Conservation (phyloP, 2,329 filamentous ascomycete genomes). For the Periconia digitata region DNA sequence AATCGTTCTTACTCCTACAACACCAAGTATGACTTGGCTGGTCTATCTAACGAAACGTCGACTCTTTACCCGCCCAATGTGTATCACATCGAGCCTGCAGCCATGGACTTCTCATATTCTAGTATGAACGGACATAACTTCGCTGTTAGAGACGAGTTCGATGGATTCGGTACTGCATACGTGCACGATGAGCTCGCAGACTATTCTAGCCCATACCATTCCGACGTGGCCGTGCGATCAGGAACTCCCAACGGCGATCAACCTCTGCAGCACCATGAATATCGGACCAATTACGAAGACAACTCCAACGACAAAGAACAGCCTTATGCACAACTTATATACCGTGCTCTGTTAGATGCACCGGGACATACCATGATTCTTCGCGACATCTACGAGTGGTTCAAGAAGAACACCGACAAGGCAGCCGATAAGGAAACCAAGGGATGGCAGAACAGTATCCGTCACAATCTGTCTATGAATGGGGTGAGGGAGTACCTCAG, state of each 20-base stretch:
- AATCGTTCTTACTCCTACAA: conserved; percentile 29
- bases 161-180: conserved; percentile 16
- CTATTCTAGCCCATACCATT: conserved; percentile 25
- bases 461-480: conserved; percentile 97
- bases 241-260: conserved; percentile 24
- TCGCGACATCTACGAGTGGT: conserved; percentile 90
- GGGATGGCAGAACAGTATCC: conserved; percentile 94
- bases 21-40: conserved; percentile 13
- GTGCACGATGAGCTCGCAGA: conserved; percentile 17
- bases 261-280: conserved; percentile 9
- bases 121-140: conserved; percentile 17
- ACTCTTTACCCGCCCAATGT: conserved; percentile 34
- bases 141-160: conserved; percentile 30
- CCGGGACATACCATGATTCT: conserved; percentile 72
- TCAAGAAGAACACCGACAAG: conserved; percentile 78
- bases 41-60: conserved; percentile 15
- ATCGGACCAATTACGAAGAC: conserved; percentile 18
- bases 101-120: conserved; percentile 21
- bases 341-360: conserved; percentile 69
- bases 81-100: conserved; percentile 32
- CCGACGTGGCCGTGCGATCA: conserved; percentile 19
- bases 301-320: conserved; percentile 49
- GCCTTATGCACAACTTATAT: conserved; percentile 83
- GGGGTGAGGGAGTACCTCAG: conserved; percentile 59
- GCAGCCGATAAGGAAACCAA: conserved; percentile 56